phyloP scores from a whole-genome alignment of 2,329 filamentous ascomycete species.

The Neonectria ditissima region DNA sequence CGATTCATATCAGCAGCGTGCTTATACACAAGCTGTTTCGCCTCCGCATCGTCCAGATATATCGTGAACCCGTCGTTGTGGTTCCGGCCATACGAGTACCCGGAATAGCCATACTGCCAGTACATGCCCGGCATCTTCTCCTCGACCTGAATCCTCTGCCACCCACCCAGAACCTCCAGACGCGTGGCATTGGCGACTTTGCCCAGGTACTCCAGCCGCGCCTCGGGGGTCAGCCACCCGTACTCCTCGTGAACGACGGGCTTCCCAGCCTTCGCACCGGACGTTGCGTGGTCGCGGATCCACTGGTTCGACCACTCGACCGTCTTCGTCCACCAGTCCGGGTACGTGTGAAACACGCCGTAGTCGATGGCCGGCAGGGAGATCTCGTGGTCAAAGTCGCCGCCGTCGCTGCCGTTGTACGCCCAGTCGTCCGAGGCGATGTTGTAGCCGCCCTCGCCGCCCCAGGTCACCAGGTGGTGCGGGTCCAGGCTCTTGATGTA shows the following conservation, averaged over 20 bases:
- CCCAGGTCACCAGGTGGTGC: slow-evolving; percentile 71
- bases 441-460: slow-evolving; percentile 69
- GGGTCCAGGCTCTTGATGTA: slow-evolving; percentile 73
- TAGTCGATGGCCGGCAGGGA: slow-evolving; percentile 63
- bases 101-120: slow-evolving; percentile 67
- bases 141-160: slow-evolving; percentile 62
- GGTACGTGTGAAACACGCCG: slow-evolving; percentile 67
- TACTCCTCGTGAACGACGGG: slow-evolving; percentile 63
- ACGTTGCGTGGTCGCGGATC: slow-evolving; percentile 65
- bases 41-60: slow-evolving; percentile 63
- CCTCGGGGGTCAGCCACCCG: slow-evolving; percentile 61
- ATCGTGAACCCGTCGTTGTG: slow-evolving; percentile 69
- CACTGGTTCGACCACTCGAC: slow-evolving; percentile 65
- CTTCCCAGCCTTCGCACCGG: slow-evolving; percentile 56
- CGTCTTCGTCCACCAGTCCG: slow-evolving; percentile 68
- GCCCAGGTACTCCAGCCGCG: slow-evolving; percentile 56
- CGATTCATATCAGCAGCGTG: slow-evolving; percentile 57
- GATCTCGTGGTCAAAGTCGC: slow-evolving; percentile 64
- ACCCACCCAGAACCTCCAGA: slow-evolving; percentile 59
- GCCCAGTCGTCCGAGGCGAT: slow-evolving; percentile 56
- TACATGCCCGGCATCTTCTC: slow-evolving; percentile 66
- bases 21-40: slow-evolving; percentile 56
- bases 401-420: slow-evolving; percentile 63
- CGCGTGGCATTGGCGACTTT: slow-evolving; percentile 57
- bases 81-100: slow-evolving; percentile 65